A percentile compares a stretch with the other conserved stretches of the same genome.
These are phyloP conservation scores for Penicillium paneum DNA, from an alignment of 2,329 filamentous ascomycete genomes.

Conservation along the genomic window DNA sequence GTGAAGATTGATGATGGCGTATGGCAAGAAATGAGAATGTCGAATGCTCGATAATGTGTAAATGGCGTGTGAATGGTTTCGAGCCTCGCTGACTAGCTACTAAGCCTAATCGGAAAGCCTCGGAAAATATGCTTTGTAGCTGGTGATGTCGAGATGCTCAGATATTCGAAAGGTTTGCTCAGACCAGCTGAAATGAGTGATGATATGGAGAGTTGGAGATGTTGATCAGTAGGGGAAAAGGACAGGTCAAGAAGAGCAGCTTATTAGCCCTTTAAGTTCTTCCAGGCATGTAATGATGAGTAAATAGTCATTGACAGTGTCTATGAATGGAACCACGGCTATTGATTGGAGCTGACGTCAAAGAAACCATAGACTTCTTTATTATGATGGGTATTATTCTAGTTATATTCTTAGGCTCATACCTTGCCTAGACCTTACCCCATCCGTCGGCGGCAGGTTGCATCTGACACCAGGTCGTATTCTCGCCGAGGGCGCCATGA, in stretches of 20 bases:
- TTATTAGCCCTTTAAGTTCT: neutral
- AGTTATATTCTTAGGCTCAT: neutral
- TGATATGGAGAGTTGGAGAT: neutral
- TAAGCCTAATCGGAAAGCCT: neutral
- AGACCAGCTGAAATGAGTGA: constrained; percentile 22
- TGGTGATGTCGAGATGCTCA: neutral
- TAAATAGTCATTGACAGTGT: constrained; percentile 12
- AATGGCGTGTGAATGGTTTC: neutral
- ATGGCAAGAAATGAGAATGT: neutral
- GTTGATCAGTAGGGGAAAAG: neutral
- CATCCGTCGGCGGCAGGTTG: constrained; percentile 7
- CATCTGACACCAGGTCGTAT: constrained; percentile 8
- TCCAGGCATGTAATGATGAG: constrained; percentile 14
- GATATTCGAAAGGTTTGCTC: constrained; percentile 6
- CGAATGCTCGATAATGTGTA: neutral
- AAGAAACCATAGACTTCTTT: neutral
- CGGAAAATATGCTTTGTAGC: neutral
- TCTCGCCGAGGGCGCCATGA: neutral
- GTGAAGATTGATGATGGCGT: neutral
- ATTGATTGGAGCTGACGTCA: constrained; percentile 9
- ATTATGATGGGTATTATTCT: neutral
- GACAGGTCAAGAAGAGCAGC: too few species aligned
- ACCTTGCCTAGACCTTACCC: neutral
- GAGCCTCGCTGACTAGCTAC: neutral
- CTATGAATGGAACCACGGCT: constrained; percentile 4